Evolutionary conservation across 2,329 filamentous ascomycete genomes (phyloP).

Genomic region (Fonsecaea erecta): DNA sequence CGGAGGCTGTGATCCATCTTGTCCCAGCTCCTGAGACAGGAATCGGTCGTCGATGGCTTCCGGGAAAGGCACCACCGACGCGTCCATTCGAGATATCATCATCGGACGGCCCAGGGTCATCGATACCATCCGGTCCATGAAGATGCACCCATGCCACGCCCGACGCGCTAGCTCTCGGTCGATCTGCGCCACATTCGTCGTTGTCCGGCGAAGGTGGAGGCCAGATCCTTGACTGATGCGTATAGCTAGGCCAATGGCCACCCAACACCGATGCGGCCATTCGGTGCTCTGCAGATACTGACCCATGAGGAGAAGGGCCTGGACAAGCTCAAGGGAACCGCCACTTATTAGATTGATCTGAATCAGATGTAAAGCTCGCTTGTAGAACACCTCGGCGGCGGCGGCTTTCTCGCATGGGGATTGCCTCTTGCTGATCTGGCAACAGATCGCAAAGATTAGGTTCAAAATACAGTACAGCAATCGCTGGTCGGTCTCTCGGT

Average conservation of each 20-base stretch:
- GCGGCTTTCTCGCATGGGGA: not conserved
- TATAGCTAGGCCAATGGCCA: not conserved
- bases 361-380: not conserved
- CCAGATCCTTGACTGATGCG: not conserved
- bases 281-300: not conserved
- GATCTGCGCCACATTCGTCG: not conserved
- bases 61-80: not conserved
- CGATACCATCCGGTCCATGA: constrained; percentile 6
- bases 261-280: not conserved
- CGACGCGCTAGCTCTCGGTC: constrained; percentile 6
- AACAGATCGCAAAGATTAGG: constrained; percentile 8
- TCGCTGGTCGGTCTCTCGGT: not conserved
- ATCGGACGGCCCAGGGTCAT: constrained; percentile 4
- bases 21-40: not conserved
- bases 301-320: not conserved
- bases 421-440: not conserved
- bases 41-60: constrained; percentile 2
- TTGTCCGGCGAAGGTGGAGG: not conserved
- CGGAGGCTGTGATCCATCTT: not conserved
- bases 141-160: constrained; percentile 7
- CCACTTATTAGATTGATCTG: not conserved
- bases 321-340: not conserved
- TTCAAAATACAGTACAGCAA: constrained; percentile 4
- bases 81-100: constrained; percentile 4
- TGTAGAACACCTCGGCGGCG: not conserved